These are phyloP conservation scores for Corchorus capsularis DNA, from an alignment of 345 rosid species.

Conservation along the genomic window DNA sequence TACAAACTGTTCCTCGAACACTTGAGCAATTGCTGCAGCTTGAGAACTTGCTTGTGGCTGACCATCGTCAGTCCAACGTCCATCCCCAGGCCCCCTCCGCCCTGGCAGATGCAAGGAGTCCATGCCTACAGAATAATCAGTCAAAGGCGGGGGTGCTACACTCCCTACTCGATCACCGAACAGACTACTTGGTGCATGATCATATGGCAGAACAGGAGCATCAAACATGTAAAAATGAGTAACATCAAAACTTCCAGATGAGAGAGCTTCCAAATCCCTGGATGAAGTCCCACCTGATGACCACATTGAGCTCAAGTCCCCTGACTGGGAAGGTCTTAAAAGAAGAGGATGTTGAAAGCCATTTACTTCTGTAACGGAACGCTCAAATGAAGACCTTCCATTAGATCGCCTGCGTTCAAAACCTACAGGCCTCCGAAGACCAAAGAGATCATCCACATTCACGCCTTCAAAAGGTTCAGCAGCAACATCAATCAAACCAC, in stretches of 20 bases:
- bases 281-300: conserved; percentile 64
- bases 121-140: conserved; percentile 80
- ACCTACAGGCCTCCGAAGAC: conserved; percentile 87
- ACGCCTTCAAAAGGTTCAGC: conserved; percentile 98
- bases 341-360: conserved; percentile 95
- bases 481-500: conserved; percentile 78
- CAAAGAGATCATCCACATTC: conserved; percentile 91
- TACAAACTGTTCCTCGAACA: conserved; percentile 80
- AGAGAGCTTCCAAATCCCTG: conserved; percentile 71
- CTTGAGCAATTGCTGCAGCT: conserved; percentile 83
- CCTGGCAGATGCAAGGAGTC: conserved; percentile 66
- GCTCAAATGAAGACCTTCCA: conserved; percentile 73
- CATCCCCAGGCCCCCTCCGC: conserved; percentile 81
- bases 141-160: conserved; percentile 69
- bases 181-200: conserved; percentile 64
- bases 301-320: conserved; percentile 63
- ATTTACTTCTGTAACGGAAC: conserved; percentile 68
- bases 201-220: conserved; percentile 84
- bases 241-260: conserved; percentile 75
- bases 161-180: conserved; percentile 71
- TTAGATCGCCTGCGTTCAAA: conserved; percentile 83
- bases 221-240: conserved; percentile 93
- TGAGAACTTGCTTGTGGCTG: conserved; percentile 84
- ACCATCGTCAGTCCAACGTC: conserved; percentile 97
- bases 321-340: conserved; percentile 76